Evolutionary conservation across 176 grass and related monocot species (phyloP).

Genomic region (Pontederia crassipes): DNA sequence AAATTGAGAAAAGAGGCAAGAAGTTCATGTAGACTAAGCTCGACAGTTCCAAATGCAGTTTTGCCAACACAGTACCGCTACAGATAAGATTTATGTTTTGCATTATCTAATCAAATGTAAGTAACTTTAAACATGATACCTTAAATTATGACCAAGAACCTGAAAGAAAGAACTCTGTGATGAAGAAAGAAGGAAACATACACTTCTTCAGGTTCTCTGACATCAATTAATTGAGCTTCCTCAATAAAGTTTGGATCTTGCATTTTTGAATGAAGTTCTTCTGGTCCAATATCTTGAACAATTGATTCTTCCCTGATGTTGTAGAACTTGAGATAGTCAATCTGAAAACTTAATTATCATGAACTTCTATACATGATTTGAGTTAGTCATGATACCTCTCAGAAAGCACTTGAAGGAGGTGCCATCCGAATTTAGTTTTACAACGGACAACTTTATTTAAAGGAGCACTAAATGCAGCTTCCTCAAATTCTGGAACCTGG

Average conservation of each 20-base stretch:
- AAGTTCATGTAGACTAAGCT: too few species aligned
- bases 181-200: constrained; percentile 28
- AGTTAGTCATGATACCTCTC: constrained; percentile 54
- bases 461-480: constrained; percentile 83
- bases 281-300: constrained; percentile 75
- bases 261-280: constrained; percentile 75
- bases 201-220: constrained; percentile 97
- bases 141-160: too few species aligned
- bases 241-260: constrained; percentile 78
- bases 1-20: too few species aligned
- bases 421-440: constrained; percentile 98
- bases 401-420: constrained; percentile 94
- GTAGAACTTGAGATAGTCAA: constrained; percentile 3
- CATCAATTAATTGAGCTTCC: constrained; percentile 86
- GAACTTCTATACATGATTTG: not conserved
- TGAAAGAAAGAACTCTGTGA: not conserved
- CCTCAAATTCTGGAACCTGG: constrained; percentile 97
- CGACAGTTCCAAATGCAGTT: too few species aligned
- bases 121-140: too few species aligned
- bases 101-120: too few species aligned
- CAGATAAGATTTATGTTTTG: too few species aligned
- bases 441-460: constrained; percentile 88
- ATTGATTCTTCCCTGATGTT: constrained; percentile 64
- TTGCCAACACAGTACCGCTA: too few species aligned
- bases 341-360: not conserved